Base-by-base conservation (phyloP, 805 yeast species). In the Yamadazyma ubonensis region DNA sequence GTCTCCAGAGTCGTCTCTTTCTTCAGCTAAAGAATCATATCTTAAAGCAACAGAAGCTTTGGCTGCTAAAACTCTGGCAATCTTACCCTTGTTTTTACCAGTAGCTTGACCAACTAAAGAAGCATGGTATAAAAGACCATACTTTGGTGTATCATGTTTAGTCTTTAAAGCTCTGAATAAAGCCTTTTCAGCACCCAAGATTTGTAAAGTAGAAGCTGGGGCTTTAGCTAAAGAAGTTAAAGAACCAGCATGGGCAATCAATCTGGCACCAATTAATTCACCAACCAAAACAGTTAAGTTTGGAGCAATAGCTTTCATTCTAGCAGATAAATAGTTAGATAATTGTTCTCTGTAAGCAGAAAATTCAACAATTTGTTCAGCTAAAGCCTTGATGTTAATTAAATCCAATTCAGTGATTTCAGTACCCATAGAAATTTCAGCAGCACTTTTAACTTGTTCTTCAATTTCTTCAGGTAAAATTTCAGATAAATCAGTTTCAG, bases 281-380 rank as follows among this genome's bases (percentile, higher is more conserved):
- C 99, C 99, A 48, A 93, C 96, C 54, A 93, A 78, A 35, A 93
- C 83, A 36, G 97, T 89, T 62, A 91, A 76, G 68, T 93, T 93
- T 63, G 99, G 99, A 48, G 99, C 99, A 72, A 93, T 91, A 37
- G 98, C 97, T 71, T 87, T 89, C 99, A 93, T 93, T 74, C 98
- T 86, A 45, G 95, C 78, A 29, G 86, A 77, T 57, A 93, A 75
- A 66, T 93, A 93, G 71, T 86, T 85, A 44, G 96, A 85, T 54
- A 93, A 75, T 69, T 89, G 96, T 73, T 90, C 97, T 73, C 99
- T 83, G 79, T 93, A 93, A 49, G 88, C 87, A 49, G 98, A 83
- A 64, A 93, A 87, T 65, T 87, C 96, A 53, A 91, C 91, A 61
- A 93, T 91, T 71, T 93, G 98, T 46, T 86, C 93, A 52, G 99